Evolutionary conservation across 2,329 filamentous ascomycete genomes (phyloP), one percentile per base, ranked within the genome.

Genomic region (Pyricularia sp.): DNA sequence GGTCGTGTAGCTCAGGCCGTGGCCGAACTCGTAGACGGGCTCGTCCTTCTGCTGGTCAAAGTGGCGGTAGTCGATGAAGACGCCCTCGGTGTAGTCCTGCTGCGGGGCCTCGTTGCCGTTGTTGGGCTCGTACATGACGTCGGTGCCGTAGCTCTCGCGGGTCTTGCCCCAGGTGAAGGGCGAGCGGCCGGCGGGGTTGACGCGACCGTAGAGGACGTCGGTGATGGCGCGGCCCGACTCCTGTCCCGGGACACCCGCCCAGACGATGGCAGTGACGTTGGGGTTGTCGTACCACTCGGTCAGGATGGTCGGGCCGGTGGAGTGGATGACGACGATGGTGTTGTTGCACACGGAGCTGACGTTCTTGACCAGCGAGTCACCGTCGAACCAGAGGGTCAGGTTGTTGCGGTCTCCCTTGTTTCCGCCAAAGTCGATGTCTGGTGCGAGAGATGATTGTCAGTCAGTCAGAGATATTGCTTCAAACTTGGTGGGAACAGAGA

Each of bases 401-500:
- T 99, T 97, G 75, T 94, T 93, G 68, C 95, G 90, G 78, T 98
- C 94, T 69, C 95, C 95, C 70, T 85, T 82, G 77, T 97, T 97
- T 68, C 88, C 90, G 71, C 94, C 94, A 1, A 96, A 86, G 31
- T 81, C 85, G 75, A 98, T 93, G 80, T 87, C 42, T 50, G 42
- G 42, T n/a, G 17, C 17, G 11, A n/a, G 42, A n/a, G 4, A 50
- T 97, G 42, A 50, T 20, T 50, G 42, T n/a, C 5, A n/a, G 36
- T 42, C 11, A 50, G 31, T 30, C 28, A 30, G 28, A 12, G 1
- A n/a, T 50, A 5, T 50, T 50, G 17, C 42, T n/a, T n/a, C 9
- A 20, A 50, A 50, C 20, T 4, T 20, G 42, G 42, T 12, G 33
- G 3, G 33, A 5, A 6, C 10, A n/a, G 7, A n/a, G n/a, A n/a